Evolutionary conservation across 1,284 basidiomycete genomes (phyloP).

Genomic region (Schizophyllum amplum): DNA sequence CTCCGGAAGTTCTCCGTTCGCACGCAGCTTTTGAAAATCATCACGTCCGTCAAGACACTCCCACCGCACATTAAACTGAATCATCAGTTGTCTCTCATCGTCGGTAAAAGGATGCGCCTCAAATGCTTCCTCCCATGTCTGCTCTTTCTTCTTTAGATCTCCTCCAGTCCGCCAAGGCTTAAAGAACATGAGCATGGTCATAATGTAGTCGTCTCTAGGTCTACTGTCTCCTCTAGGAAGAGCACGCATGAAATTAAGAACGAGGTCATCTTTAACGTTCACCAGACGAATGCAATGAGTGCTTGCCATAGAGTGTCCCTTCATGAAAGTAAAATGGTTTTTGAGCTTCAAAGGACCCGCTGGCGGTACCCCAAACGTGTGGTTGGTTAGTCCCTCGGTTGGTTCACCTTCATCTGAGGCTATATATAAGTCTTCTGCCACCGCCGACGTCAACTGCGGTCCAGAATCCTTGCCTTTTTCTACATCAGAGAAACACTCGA

Average conservation of each 20-base stretch:
- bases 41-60: not conserved
- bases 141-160: conserved; percentile 14
- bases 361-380: not conserved
- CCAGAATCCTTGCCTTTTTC: too few relatives aligned
- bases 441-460: too few relatives aligned
- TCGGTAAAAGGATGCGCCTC: not conserved
- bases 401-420: not conserved
- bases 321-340: not conserved
- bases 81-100: not conserved
- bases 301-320: not conserved
- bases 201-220: conserved; percentile 10
- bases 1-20: too few relatives aligned
- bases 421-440: too few relatives aligned
- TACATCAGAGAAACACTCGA: too few relatives aligned
- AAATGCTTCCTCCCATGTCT: conserved; percentile 2
- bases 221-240: not conserved
- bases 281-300: not conserved
- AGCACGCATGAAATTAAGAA: not conserved
- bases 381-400: not conserved
- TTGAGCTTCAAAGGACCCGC: too few relatives aligned
- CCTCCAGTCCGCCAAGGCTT: conserved; percentile 18
- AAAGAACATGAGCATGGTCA: conserved; percentile 23
- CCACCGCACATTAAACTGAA: not conserved
- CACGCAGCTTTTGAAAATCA: too few relatives aligned
- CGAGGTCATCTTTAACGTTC: too few relatives aligned